Evolutionary conservation across 352 stramenopile species (phyloP).

Genomic region (Globisporangium recalcitrans): DNA sequence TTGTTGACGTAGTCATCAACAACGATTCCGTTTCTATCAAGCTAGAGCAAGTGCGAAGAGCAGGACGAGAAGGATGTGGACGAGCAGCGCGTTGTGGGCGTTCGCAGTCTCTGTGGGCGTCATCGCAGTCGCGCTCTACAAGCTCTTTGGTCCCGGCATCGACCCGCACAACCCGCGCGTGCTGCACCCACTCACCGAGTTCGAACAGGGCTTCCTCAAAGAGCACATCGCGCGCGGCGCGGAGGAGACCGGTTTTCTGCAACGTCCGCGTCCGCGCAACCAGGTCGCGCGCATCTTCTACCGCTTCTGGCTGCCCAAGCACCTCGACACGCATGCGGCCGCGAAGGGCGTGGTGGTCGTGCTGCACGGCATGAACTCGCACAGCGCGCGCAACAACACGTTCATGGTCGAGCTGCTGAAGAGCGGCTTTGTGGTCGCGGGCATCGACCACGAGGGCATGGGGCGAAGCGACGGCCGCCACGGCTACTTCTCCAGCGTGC

Average conservation of each 20-base stretch:
- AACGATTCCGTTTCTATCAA: neutral
- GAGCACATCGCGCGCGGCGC: conserved; percentile 36
- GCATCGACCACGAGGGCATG: conserved; percentile 71
- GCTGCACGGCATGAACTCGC: conserved; percentile 72
- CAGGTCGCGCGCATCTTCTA: conserved; percentile 59
- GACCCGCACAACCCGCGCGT: conserved; percentile 41
- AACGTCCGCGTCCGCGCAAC: conserved; percentile 30
- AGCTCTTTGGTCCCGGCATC: conserved; percentile 54
- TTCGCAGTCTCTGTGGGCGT: conserved; percentile 22
- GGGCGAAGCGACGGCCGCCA: conserved; percentile 70
- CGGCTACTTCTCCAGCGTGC: conserved; percentile 64
- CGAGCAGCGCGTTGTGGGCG: conserved; percentile 17
- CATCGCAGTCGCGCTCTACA: conserved; percentile 13
- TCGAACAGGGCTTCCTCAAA: conserved; percentile 51
- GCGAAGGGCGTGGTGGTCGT: conserved; percentile 59
- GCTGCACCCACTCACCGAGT: conserved; percentile 29
- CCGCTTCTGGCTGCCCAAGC: conserved; percentile 56
- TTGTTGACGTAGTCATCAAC: neutral
- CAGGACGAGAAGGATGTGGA: conserved; percentile 19
- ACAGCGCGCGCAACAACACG: conserved; percentile 70
- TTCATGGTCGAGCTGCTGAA: conserved; percentile 68
- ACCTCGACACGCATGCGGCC: conserved; percentile 23
- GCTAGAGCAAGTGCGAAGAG: neutral
- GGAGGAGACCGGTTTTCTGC: conserved; percentile 49
- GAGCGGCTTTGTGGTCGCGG: conserved; percentile 58